These are phyloP conservation scores for Liriodendron chinense DNA, from an alignment of 164 flowering plant species.

Conservation along the genomic window DNA sequence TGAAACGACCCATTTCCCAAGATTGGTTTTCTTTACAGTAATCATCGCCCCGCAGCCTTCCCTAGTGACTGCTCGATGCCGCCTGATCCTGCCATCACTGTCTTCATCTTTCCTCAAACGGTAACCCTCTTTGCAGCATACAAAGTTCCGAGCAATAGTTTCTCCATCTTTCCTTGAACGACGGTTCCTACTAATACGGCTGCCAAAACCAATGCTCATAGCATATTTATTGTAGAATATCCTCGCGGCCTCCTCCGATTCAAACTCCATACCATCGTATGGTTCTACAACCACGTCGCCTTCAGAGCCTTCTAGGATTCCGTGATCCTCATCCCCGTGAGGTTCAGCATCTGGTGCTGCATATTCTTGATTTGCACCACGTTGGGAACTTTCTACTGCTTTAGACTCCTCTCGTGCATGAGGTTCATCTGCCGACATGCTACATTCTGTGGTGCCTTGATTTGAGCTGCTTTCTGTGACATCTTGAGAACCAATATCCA, in stretches of 20 bases:
- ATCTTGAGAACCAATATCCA: slow-evolving; percentile 1
- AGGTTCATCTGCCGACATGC: background rate
- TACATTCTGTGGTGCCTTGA: slow-evolving; percentile 1
- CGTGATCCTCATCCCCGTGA: background rate
- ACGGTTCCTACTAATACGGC: slow-evolving; percentile 17
- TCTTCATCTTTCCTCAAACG: slow-evolving; percentile 9
- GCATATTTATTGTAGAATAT: slow-evolving; percentile 20
- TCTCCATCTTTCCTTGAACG: slow-evolving; percentile 19
- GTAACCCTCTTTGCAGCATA: slow-evolving; percentile 15
- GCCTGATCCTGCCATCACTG: slow-evolving; percentile 11
- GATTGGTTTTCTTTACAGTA: slow-evolving; percentile 12
- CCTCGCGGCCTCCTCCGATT: slow-evolving; percentile 24
- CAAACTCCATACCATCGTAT: slow-evolving; percentile 22
- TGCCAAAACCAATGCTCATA: slow-evolving; percentile 13
- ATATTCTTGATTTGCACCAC: background rate
- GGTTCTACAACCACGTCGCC: slow-evolving; percentile 11
- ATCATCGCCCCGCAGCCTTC: slow-evolving; percentile 24
- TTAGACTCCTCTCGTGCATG: background rate
- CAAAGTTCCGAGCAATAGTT: slow-evolving; percentile 19
- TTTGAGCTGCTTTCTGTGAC: slow-evolving; percentile 9
- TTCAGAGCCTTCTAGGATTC: background rate
- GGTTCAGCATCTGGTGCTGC: background rate
- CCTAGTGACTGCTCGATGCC: slow-evolving; percentile 14
- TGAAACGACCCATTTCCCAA: slow-evolving; percentile 16
- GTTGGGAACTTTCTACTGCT: background rate